Conservation (phyloP, 2,329 filamentous ascomycete species). For the Corynespora cassiicola region DNA sequence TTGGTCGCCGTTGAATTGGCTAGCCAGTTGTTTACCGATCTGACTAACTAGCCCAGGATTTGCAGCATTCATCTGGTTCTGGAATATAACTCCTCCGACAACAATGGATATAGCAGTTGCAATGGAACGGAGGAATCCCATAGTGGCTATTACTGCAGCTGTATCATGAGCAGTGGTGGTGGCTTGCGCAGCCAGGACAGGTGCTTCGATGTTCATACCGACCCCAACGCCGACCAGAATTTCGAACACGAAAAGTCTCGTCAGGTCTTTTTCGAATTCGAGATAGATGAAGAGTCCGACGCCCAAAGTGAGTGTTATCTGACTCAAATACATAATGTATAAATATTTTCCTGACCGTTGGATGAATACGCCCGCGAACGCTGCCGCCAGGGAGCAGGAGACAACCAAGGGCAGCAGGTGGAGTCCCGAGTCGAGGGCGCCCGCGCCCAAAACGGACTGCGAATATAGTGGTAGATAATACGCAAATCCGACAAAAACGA, state of each 20-base stretch:
- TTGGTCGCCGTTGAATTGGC: constrained; percentile 58
- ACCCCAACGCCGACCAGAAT: constrained; percentile 56
- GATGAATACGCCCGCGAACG: constrained; percentile 51
- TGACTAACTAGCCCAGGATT: constrained; percentile 54
- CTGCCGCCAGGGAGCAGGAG: constrained; percentile 46
- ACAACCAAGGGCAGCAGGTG: constrained; percentile 64
- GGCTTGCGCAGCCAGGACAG: constrained; percentile 59
- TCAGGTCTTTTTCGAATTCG: constrained; percentile 2
- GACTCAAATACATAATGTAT: constrained; percentile 16
- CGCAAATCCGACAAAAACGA: constrained; percentile 65
- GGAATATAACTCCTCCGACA: constrained; percentile 53
- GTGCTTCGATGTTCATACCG: constrained; percentile 58
- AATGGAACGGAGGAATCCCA: constrained; percentile 50
- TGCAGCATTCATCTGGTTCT: constrained; percentile 63
- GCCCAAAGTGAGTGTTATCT: constrained; percentile 16
- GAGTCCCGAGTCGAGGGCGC: constrained; percentile 62
- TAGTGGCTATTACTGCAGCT: constrained; percentile 54
- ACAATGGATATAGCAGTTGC: constrained; percentile 51
- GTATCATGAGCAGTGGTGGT: constrained; percentile 38
- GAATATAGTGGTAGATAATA: constrained; percentile 77
- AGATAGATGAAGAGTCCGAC: constrained; percentile 21
- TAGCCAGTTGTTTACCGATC: constrained; percentile 52
- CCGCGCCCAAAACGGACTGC: constrained; percentile 66
- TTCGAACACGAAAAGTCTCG: constrained; percentile 52
- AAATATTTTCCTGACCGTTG: constrained; percentile 46